Evolutionary conservation across 1,284 basidiomycete species (phyloP).

Genomic region (Cutaneotrichosporon sp.): DNA sequence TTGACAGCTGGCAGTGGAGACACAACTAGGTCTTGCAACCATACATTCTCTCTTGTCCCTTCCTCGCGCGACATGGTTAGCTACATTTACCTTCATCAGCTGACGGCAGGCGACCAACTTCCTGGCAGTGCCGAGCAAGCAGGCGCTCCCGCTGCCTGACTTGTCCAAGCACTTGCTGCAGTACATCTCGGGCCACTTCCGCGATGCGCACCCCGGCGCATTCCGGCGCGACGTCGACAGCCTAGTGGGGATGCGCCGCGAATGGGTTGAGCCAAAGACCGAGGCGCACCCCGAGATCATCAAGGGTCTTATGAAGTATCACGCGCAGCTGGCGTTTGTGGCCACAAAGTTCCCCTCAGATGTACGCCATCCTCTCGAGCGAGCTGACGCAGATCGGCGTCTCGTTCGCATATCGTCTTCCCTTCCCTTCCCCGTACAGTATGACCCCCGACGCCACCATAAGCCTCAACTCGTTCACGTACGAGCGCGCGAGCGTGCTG

Average conservation of each 20-base stretch:
- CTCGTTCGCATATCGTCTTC: conserved; percentile 71
- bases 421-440: conserved; percentile 60
- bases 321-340: conserved; percentile 80
- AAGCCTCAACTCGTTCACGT: conserved; percentile 68
- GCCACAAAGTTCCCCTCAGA: conserved; percentile 69
- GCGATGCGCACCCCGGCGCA: conserved; percentile 81
- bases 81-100: background rate
- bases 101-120: conserved; percentile 59
- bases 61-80: background rate
- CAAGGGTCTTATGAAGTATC: conserved; percentile 60
- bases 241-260: conserved; percentile 69
- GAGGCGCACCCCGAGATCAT: conserved; percentile 57
- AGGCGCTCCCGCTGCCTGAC: conserved; percentile 60
- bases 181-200: conserved; percentile 68
- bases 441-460: conserved; percentile 59
- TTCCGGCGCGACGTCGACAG: conserved; percentile 74
- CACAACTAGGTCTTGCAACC: background rate
- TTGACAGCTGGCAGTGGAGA: too few species aligned
- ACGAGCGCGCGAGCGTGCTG: conserved; percentile 71
- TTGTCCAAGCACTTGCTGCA: conserved; percentile 62
- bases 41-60: background rate
- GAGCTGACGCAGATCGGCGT: conserved; percentile 65
- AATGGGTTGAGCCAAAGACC: conserved; percentile 60
- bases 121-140: conserved; percentile 73
- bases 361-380: conserved; percentile 54